phyloP scores from a whole-genome alignment of 129 eudicot genomes.

The Ambrosia artemisiifolia region DNA sequence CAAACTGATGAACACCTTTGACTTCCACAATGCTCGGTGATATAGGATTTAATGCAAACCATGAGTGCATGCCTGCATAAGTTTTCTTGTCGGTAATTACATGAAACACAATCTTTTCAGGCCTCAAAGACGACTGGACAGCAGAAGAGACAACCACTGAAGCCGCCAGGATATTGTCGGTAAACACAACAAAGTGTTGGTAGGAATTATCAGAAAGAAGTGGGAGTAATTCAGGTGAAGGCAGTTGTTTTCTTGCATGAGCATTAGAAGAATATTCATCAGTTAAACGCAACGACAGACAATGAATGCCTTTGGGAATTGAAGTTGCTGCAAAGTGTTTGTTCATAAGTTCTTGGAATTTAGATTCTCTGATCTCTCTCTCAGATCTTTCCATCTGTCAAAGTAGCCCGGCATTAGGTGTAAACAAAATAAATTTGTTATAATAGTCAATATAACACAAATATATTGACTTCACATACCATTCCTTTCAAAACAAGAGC shows the following conservation, averaged over 20 bases:
- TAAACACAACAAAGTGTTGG: slow-evolving; percentile 68
- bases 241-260: slow-evolving; percentile 88
- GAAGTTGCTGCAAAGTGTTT: slow-evolving; percentile 95
- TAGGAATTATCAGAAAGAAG: slow-evolving; percentile 81
- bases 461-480: slow-evolving; percentile 43
- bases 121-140: slow-evolving; percentile 62
- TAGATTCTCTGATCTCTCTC: slow-evolving; percentile 77
- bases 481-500: slow-evolving; percentile 80
- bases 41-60: slow-evolving; percentile 88
- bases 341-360: slow-evolving; percentile 85
- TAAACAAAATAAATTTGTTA: background rate
- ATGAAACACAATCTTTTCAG: slow-evolving; percentile 84
- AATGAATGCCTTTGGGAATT: slow-evolving; percentile 86
- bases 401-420: background rate
- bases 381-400: slow-evolving; percentile 89
- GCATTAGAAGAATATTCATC: slow-evolving; percentile 97
- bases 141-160: slow-evolving; percentile 93
- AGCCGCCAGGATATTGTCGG: slow-evolving; percentile 96
- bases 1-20: slow-evolving; percentile 97
- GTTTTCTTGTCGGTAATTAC: slow-evolving; percentile 98
- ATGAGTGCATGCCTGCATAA: slow-evolving; percentile 98
- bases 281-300: slow-evolving; percentile 88
- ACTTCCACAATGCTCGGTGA: slow-evolving; percentile 88
- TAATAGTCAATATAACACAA: background rate
- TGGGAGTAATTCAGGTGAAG: slow-evolving; percentile 90